Evolutionary conservation across 495 filamentous ascomycete genomes (phyloP), one percentile per base, ranked within the genome.

Genomic region (Oidiodendron maius): DNA sequence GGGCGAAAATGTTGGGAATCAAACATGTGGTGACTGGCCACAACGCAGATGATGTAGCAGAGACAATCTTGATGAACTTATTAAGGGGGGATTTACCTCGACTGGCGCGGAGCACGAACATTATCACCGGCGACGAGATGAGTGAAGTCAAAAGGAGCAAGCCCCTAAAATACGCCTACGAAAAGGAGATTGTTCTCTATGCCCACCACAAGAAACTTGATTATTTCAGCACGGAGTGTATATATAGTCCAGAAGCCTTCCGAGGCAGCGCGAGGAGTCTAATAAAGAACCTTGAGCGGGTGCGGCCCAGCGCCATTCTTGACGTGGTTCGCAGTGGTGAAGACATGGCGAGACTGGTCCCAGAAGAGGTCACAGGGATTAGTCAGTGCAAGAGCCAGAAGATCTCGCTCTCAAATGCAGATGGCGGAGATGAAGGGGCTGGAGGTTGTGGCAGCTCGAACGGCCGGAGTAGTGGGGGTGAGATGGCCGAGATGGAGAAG

Each of bases 181-280:
- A 98, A 64, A 98, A 98, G 70, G 93, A 98, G 58, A 98, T 98
- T 49, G 93, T 98, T 8, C 73, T 97, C 11, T 98, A 98, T 62
- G 93, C 93, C 15, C 87, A 96, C 55, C 89, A 98, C 68, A 91
- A 91, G 61, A 86, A 89, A 61, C 74, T 98, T 49, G 93, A 97
- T 63, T 98, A 98, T 67, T 98, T 98, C 68, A 91, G 81, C 53
- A 98, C 93, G 0, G 93, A 98, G 69, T 98, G 93, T 70, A 89
- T 97, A 46, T 98, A 98, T 68, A 95, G 89, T 41, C 93, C 93
- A 0, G 93, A 98, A 69, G 93, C 94, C n/a, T 98, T 98, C 57
- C 78, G 93, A 21, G 93, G 93, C 0, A 94, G 86, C 54, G 93
- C 93, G 6, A 78, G 93, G 42, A 85, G 81, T 16, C 67, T 98